Percentiles rank a stretch among this genome's conserved stretches.
phyloP scores from a whole-genome alignment of 768 basidiomycete genomes.

The Melanogaster broomeanus region DNA sequence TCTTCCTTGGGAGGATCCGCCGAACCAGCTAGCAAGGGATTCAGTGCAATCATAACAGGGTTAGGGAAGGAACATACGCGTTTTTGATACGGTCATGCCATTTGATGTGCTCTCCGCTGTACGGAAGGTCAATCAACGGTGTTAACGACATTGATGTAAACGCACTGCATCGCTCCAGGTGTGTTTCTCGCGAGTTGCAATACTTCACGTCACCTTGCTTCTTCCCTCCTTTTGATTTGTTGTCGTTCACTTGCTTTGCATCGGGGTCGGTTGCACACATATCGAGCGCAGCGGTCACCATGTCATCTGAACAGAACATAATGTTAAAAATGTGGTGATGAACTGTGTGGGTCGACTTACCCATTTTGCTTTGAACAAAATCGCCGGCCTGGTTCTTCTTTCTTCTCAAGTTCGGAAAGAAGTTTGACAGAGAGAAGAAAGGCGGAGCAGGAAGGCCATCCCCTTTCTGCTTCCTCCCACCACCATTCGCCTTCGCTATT shows the following conservation, averaged over 20 bases:
- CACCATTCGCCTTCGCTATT: neutral
- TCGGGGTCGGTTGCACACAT: slow-evolving; percentile 5
- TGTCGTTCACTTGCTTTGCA: neutral
- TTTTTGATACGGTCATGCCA: slow-evolving; percentile 3
- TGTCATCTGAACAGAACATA: neutral
- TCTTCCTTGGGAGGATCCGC: neutral
- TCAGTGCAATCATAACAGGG: neutral
- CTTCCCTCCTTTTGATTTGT: slow-evolving; percentile 7
- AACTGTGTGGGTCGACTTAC: neutral
- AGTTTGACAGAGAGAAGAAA: neutral
- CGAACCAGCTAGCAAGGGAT: neutral
- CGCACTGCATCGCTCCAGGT: slow-evolving; percentile 10
- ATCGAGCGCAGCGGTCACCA: slow-evolving; percentile 2
- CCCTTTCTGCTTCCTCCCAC: neutral
- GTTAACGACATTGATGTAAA: neutral
- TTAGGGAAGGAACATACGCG: neutral
- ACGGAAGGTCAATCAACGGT: neutral
- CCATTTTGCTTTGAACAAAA: neutral
- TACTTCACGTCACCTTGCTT: slow-evolving; percentile 13
- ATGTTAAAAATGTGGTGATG: neutral
- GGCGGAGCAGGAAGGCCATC: neutral
- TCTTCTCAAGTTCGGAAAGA: neutral
- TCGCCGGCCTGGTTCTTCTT: neutral
- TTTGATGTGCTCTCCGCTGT: neutral
- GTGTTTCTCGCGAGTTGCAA: slow-evolving; percentile 6